These are phyloP conservation scores for Chaetomidium leptoderma DNA, from an alignment of 495 filamentous ascomycete genomes.

Conservation along the genomic window DNA sequence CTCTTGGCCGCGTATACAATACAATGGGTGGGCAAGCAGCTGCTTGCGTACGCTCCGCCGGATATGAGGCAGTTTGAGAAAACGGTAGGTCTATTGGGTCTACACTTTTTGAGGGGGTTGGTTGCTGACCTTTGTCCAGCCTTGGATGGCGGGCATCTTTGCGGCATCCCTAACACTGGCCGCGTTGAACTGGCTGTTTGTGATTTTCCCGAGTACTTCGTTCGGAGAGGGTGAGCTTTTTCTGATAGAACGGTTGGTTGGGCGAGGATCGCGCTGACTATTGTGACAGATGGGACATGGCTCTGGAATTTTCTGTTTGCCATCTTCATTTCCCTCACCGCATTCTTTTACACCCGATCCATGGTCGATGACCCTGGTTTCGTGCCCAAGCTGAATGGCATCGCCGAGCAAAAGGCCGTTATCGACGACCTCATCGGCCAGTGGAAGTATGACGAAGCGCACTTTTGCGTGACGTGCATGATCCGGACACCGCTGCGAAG, in stretches of 20 bases:
- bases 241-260: not conserved
- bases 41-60: conserved; percentile 71
- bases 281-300: conserved; percentile 44
- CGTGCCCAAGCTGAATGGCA: conserved; percentile 85
- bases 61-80: conserved; percentile 84
- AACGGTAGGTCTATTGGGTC: conserved; percentile 56
- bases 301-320: conserved; percentile 72
- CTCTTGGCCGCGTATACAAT: conserved; percentile 61
- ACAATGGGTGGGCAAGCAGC: conserved; percentile 73
- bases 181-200: conserved; percentile 67
- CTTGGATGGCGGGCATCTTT: conserved; percentile 91
- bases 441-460: conserved; percentile 88
- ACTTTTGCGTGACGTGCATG: conserved; percentile 94
- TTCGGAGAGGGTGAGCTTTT: conserved; percentile 28
- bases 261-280: conserved; percentile 2
- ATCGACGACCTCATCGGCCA: conserved; percentile 77
- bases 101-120: not conserved
- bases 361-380: conserved; percentile 90
- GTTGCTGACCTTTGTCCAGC: conserved; percentile 45
- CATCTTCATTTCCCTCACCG: conserved; percentile 57
- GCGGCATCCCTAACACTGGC: conserved; percentile 80
- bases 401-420: conserved; percentile 78
- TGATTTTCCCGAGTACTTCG: conserved; percentile 63
- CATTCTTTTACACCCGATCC: conserved; percentile 79
- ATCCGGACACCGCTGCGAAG: conserved; percentile 83